A percentile compares a stretch with the other conserved stretches of the same genome.
These are phyloP conservation scores for Colletotrichum sp. DNA, from an alignment of 2,329 filamentous ascomycete genomes.

Conservation along the genomic window DNA sequence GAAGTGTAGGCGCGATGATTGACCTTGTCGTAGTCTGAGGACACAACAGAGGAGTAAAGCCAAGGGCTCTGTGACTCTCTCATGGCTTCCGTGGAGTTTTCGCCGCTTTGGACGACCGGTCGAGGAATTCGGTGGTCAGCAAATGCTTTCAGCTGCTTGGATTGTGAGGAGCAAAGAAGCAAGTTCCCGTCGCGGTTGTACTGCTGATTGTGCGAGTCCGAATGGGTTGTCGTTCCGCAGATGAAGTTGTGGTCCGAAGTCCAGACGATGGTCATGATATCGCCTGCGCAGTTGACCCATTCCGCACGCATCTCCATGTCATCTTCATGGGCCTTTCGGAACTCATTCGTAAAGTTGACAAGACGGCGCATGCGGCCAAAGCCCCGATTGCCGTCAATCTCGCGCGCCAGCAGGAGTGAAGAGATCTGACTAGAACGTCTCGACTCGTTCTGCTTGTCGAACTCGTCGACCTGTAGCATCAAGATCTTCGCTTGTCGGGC, in stretches of 20 bases:
- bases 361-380: conserved; percentile 46
- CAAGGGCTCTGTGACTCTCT: conserved; percentile 64
- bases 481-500: conserved; percentile 28
- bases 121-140: conserved; percentile 63
- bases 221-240: conserved; percentile 68
- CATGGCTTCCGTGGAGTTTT: conserved; percentile 63
- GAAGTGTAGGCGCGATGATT: conserved; percentile 60
- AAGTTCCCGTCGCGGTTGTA: conserved; percentile 71
- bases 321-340: conserved; percentile 55
- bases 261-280: conserved; percentile 65
- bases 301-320: conserved; percentile 53
- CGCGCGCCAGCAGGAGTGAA: conserved; percentile 52
- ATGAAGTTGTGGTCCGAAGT: conserved; percentile 57
- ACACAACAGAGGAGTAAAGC: conserved; percentile 69
- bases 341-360: conserved; percentile 50
- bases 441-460: conserved; percentile 28
- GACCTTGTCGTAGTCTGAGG: conserved; percentile 58
- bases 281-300: conserved; percentile 67
- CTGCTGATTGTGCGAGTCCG: conserved; percentile 67
- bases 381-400: conserved; percentile 50
- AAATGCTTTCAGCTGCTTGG: conserved; percentile 53
- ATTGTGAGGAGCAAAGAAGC: conserved; percentile 54
- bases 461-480: conserved; percentile 34
- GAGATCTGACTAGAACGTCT: conserved; percentile 37
- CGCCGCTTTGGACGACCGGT: conserved; percentile 55